Evolutionary conservation across 306 rosid species (phyloP).

Genomic region (cucumber (Cucumis sativus)): Cucumber_9930_V3 NC_026657.2:34360001-34360500

Average conservation of each 20-base stretch:
- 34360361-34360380: constrained; percentile 28
- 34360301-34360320: constrained; percentile 52
- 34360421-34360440: constrained; percentile 48
- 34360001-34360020: no score
- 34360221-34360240: constrained; percentile 38
- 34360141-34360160: constrained; percentile 10
- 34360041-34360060: constrained; percentile 1
- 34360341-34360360: constrained; percentile 18
- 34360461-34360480: constrained; percentile 65
- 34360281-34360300: constrained; percentile 65
- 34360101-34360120: constrained; percentile 15
- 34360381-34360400: constrained; percentile 60
- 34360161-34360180: constrained; percentile 25
- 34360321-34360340: constrained; percentile 27
- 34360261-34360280: constrained; percentile 25
- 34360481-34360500: constrained; percentile 69
- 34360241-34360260: constrained; percentile 25
- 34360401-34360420: constrained; percentile 98
- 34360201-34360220: constrained; percentile 14
- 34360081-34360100: constrained; percentile 34
- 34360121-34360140: constrained; percentile 6
- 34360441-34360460: constrained; percentile 62
- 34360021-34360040: background rate
- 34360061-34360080: constrained; percentile 37
- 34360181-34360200: constrained; percentile 38